Percentiles rank a stretch among this genome's conserved stretches.
These are phyloP conservation scores for Nakazawaea wyomingensis DNA, from an alignment of 805 yeast species.

Conservation along the genomic window DNA sequence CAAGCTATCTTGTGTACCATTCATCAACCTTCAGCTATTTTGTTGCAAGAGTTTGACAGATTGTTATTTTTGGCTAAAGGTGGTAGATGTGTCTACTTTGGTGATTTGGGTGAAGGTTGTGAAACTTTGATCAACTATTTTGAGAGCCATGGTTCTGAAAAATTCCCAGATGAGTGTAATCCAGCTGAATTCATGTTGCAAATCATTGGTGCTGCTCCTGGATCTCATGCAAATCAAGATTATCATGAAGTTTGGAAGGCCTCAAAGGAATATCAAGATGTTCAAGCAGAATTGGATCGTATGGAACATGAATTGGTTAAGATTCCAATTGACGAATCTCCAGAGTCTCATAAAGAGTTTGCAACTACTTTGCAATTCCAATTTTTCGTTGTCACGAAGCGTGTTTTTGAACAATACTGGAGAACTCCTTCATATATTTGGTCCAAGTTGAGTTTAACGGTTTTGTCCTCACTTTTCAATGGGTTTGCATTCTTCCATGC, in stretches of 20 bases:
- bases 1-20: constrained; percentile 51
- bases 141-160: constrained; percentile 58
- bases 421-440: constrained; percentile 58
- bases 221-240: constrained; percentile 67
- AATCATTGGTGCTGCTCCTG: constrained; percentile 80
- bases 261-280: constrained; percentile 56
- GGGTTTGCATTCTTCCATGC: constrained; percentile 71
- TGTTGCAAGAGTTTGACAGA: constrained; percentile 43
- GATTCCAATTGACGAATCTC: constrained; percentile 27
- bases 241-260: constrained; percentile 74
- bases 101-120: constrained; percentile 33
- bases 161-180: constrained; percentile 65
- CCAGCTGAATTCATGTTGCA: constrained; percentile 94
- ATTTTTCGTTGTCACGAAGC: constrained; percentile 36
- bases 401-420: constrained; percentile 60
- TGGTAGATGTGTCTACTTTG: constrained; percentile 43
- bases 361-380: constrained; percentile 40
- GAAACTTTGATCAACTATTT: constrained; percentile 39
- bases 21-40: constrained; percentile 50
- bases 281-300: constrained; percentile 51
- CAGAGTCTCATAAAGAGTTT: constrained; percentile 31
- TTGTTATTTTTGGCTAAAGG: constrained; percentile 43
- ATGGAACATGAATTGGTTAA: constrained; percentile 58
- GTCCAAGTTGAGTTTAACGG: constrained; percentile 50
- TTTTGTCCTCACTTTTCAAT: constrained; percentile 52